phyloP scores from a whole-genome alignment of 257 asterid species.

The Solanum ossicruentum region DNA sequence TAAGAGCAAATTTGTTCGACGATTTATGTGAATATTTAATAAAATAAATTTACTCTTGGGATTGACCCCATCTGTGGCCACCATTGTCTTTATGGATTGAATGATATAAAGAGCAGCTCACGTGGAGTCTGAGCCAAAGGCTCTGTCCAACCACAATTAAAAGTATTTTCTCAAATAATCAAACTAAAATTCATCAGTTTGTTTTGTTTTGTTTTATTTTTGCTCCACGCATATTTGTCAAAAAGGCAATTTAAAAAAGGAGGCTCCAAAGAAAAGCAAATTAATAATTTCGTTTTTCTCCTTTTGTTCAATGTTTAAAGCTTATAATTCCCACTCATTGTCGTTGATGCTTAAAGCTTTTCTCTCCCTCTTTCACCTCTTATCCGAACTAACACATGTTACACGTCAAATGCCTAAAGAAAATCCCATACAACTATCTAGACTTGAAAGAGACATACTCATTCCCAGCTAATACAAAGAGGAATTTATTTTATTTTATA shows the following conservation, averaged over 20 bases:
- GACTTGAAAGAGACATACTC: constrained; percentile 9
- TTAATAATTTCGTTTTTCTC: constrained; percentile 12
- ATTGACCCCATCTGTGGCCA: constrained; percentile 53
- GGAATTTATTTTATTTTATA: background rate
- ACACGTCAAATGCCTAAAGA: background rate
- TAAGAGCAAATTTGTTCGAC: no score
- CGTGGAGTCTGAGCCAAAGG: constrained; percentile 98
- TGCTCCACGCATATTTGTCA: constrained; percentile 19
- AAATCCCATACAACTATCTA: background rate
- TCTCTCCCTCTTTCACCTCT: constrained; percentile 23
- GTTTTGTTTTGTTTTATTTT: background rate
- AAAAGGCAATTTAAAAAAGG: constrained; percentile 10
- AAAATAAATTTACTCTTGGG: constrained; percentile 19
- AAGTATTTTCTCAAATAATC: background rate
- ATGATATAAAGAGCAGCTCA: constrained; percentile 98
- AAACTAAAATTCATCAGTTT: background rate
- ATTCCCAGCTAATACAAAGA: constrained; percentile 26
- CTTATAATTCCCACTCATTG: constrained; percentile 91
- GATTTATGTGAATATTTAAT: no score
- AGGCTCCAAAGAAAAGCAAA: constrained; percentile 15
- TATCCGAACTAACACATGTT: background rate
- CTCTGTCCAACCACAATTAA: constrained; percentile 68
- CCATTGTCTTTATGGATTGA: constrained; percentile 93
- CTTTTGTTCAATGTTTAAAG: constrained; percentile 45
- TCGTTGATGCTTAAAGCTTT: constrained; percentile 87